A percentile compares a stretch with the other conserved stretches of the same genome.
Evolutionary conservation across 768 basidiomycete species (phyloP).

Genomic region (Suillus luteus): DNA sequence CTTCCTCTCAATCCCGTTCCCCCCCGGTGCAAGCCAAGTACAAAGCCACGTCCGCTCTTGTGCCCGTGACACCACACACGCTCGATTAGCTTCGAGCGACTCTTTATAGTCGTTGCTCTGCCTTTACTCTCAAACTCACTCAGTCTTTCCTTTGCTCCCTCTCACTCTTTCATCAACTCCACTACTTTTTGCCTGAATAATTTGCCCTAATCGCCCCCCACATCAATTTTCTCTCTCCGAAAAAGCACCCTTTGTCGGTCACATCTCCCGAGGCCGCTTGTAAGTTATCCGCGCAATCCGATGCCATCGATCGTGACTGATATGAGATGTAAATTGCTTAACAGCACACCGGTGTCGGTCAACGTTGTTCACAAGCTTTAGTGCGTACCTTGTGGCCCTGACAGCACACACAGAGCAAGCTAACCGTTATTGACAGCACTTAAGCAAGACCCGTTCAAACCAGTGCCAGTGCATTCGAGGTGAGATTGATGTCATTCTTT

Average conservation of each 20-base stretch:
- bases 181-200: slow-evolving; percentile 21
- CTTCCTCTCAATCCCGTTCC: slow-evolving; percentile 19
- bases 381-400: slow-evolving; percentile 6
- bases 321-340: slow-evolving; percentile 11
- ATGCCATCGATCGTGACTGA: slow-evolving; percentile 10
- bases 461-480: slow-evolving; percentile 29
- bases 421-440: background rate
- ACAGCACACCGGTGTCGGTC: slow-evolving; percentile 3
- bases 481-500: slow-evolving; percentile 29
- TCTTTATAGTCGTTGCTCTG: slow-evolving; percentile 34
- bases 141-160: slow-evolving; percentile 39
- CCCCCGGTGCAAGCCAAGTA: slow-evolving; percentile 28
- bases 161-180: slow-evolving; percentile 16
- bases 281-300: slow-evolving; percentile 21
- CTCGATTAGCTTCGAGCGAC: slow-evolving; percentile 61
- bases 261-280: slow-evolving; percentile 13
- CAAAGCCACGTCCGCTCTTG: slow-evolving; percentile 30
- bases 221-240: slow-evolving; percentile 10
- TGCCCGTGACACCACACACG: slow-evolving; percentile 32
- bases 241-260: slow-evolving; percentile 1
- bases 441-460: slow-evolving; percentile 6
- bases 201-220: slow-evolving; percentile 24
- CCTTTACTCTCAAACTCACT: slow-evolving; percentile 30
- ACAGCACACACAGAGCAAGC: background rate
- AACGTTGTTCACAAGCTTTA: background rate